Evolutionary conservation across 495 filamentous ascomycete species (phyloP).

Genomic region (Pyrenopolyporus hunteri): DNA sequence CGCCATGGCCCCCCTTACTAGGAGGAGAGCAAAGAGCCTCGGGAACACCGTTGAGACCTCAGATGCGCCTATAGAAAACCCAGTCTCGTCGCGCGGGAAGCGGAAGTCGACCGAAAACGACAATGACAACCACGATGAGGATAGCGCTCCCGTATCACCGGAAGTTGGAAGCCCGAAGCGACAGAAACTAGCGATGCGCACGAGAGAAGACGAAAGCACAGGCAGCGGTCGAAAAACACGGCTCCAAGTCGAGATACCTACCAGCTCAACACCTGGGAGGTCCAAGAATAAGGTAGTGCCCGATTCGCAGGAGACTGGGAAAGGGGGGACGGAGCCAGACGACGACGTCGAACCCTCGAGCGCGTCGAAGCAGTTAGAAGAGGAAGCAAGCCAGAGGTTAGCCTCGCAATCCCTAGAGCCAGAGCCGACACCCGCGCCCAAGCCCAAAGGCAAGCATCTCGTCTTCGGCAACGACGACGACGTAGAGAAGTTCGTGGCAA

Average conservation of each 20-base stretch:
- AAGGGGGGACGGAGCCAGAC: conserved; percentile 5
- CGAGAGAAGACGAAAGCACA: conserved; percentile 29
- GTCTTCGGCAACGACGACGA: conserved; percentile 45
- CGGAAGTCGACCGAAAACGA: conserved; percentile 17
- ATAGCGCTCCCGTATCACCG: not conserved
- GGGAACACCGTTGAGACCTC: not conserved
- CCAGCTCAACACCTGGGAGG: conserved; percentile 11
- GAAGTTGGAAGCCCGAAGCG: conserved; percentile 12
- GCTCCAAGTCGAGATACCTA: conserved; percentile 39
- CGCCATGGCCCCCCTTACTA: conserved; percentile 36
- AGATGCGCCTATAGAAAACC: conserved; percentile 2
- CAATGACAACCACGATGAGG: not conserved
- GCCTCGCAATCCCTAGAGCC: conserved; percentile 24
- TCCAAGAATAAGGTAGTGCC: conserved; percentile 6
- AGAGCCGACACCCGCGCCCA: conserved; percentile 25
- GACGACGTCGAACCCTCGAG: conserved; percentile 25
- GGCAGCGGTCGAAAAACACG: conserved; percentile 16
- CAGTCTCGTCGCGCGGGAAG: conserved; percentile 20
- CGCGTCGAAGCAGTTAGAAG: conserved; percentile 39
- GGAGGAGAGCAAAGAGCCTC: conserved; percentile 17
- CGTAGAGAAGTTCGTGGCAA: conserved; percentile 42
- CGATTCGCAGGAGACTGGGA: conserved; percentile 21
- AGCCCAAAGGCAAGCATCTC: conserved; percentile 35
- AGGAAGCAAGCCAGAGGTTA: conserved; percentile 37
- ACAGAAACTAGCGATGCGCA: conserved; percentile 34